Conservation (phyloP, 192 early-diverging fungal species). For the Mortierella alpina region DNA sequence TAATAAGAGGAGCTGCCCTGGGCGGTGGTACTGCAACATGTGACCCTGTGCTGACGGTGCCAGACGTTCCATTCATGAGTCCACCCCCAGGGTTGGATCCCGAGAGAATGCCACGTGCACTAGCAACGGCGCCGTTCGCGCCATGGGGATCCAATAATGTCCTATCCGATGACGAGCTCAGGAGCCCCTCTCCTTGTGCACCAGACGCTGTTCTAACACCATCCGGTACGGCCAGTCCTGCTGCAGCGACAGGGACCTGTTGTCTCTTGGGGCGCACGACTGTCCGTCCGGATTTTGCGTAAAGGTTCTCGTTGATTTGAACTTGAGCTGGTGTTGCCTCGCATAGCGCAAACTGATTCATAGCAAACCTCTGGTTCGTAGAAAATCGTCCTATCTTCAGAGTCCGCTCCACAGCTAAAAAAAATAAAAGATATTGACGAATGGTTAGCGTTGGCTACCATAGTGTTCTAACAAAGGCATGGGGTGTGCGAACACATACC, state of each 20-base stretch:
- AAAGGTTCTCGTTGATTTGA: slow-evolving; percentile 58
- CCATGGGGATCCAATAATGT: background rate
- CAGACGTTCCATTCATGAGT: background rate
- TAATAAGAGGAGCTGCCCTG: slow-evolving; percentile 31
- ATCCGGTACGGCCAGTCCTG: slow-evolving; percentile 27
- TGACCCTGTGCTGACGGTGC: background rate
- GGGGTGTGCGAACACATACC: slow-evolving; percentile 55
- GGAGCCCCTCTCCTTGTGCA: background rate
- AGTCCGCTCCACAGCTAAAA: slow-evolving; percentile 85
- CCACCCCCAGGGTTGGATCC: background rate
- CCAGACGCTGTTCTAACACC: background rate
- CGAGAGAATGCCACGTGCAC: too few relatives aligned
- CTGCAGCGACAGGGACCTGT: background rate
- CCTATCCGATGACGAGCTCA: background rate
- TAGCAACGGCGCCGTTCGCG: slow-evolving; percentile 1
- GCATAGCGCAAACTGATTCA: slow-evolving; percentile 93
- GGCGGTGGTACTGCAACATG: slow-evolving; percentile 8
- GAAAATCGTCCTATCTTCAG: slow-evolving; percentile 84
- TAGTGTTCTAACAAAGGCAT: too few relatives aligned
- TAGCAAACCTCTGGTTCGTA: slow-evolving; percentile 72
- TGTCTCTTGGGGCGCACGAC: slow-evolving; percentile 33
- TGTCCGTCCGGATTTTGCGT: slow-evolving; percentile 43
- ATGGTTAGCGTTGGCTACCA: too few relatives aligned
- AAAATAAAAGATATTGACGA: background rate
- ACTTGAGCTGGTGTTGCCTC: slow-evolving; percentile 80